A percentile compares a stretch with the other conserved stretches of the same genome.
Conservation (phyloP, 2,329 filamentous ascomycete genomes). For the Cladophialophora carrionii region DNA sequence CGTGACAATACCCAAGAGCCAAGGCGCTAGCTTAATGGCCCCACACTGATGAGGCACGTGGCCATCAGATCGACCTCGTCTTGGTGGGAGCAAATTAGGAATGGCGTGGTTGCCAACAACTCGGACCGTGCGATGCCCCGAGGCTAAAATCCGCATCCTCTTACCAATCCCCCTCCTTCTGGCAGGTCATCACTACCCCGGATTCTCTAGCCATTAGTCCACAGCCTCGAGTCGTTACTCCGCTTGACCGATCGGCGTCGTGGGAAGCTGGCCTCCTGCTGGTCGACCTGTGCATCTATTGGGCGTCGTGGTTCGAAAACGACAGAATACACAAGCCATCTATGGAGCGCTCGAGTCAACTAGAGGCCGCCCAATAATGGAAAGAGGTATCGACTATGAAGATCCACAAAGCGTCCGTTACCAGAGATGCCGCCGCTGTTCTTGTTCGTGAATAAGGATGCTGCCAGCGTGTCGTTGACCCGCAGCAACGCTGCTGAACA, state of each 20-base stretch:
- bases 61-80: not conserved
- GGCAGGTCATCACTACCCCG: constrained; percentile 13
- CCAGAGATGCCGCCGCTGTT: constrained; percentile 31
- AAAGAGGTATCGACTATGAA: constrained; percentile 24
- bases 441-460: constrained; percentile 37
- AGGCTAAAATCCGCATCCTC: constrained; percentile 26
- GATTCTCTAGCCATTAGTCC: constrained; percentile 14
- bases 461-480: constrained; percentile 30
- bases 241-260: constrained; percentile 8
- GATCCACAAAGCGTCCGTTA: constrained; percentile 16
- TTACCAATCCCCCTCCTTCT: constrained; percentile 14
- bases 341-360: not conserved
- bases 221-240: constrained; percentile 8
- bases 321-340: not conserved
- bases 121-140: not conserved
- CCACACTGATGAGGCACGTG: not conserved
- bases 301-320: not conserved
- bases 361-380: constrained; percentile 9
- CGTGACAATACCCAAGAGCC: too few species aligned
- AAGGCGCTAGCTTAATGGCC: not conserved
- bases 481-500: constrained; percentile 33
- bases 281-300: not conserved
- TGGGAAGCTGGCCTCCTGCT: not conserved
- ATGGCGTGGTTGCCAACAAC: not conserved
- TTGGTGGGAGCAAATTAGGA: not conserved